Conservation (phyloP, 2,329 filamentous ascomycete genomes). For the Cordyceps javanica region DNA sequence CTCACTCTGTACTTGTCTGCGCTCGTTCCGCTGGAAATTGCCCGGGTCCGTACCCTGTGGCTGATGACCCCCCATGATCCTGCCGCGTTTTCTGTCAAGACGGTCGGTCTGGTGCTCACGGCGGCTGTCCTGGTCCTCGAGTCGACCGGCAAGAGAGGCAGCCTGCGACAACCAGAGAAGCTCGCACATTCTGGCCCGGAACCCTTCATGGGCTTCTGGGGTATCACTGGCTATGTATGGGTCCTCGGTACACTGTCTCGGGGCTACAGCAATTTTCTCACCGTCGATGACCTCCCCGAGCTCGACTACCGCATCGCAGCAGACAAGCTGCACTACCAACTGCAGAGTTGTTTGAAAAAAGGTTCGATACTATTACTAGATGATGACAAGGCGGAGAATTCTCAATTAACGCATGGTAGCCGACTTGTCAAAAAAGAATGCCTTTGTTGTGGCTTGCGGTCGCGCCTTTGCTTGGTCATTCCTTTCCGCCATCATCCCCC, state of each 20-base stretch:
- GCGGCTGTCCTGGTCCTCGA: constrained; percentile 30
- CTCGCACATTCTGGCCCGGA: constrained; percentile 3
- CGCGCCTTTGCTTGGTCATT: constrained; percentile 14
- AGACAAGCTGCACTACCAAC: constrained; percentile 1
- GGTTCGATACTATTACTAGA: neutral
- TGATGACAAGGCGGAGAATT: too few relatives aligned
- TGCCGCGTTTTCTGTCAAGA: constrained; percentile 25
- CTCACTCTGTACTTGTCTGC: constrained; percentile 32
- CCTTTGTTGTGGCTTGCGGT: constrained; percentile 13
- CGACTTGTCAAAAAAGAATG: constrained; percentile 1
- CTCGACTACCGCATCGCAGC: constrained; percentile 15
- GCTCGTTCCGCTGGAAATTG: constrained; percentile 35
- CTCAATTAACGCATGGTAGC: neutral
- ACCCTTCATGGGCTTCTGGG: constrained; percentile 20
- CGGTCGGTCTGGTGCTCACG: constrained; percentile 25
- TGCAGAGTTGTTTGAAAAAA: constrained; percentile 4
- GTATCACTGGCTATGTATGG: constrained; percentile 23
- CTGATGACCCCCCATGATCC: constrained; percentile 13
- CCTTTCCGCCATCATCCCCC: constrained; percentile 21
- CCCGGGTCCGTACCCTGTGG: constrained; percentile 34
- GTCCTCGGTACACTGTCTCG: constrained; percentile 22
- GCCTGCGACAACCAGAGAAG: constrained; percentile 1
- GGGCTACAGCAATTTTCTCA: constrained; percentile 27
- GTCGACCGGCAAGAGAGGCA: constrained; percentile 15
- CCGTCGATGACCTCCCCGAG: constrained; percentile 25